Evolutionary conservation across 164 flowering plant species (phyloP).

Genomic region (Macadamia integrifolia): DNA sequence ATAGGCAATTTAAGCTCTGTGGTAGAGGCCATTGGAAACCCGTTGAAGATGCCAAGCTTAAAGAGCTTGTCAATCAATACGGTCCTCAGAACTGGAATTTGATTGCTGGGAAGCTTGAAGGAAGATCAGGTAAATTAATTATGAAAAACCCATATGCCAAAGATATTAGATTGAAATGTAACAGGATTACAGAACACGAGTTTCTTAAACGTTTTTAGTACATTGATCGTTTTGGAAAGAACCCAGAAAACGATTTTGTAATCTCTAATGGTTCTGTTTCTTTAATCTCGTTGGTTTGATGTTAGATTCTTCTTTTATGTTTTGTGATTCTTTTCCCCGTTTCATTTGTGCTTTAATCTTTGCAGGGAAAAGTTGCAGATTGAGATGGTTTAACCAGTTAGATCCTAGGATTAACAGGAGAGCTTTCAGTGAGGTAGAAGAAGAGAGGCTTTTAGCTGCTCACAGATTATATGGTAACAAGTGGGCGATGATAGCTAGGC

Average conservation of each 20-base stretch:
- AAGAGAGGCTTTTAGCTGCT: background rate
- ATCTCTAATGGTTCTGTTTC: no score
- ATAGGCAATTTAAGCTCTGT: constrained; percentile 32
- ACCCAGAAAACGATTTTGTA: no score
- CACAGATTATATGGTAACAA: background rate
- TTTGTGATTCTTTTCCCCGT: background rate
- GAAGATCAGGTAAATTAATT: constrained; percentile 66
- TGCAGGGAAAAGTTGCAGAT: constrained; percentile 2
- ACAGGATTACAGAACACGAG: no score
- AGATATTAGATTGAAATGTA: no score
- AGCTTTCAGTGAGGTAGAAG: background rate
- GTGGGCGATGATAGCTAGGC: background rate
- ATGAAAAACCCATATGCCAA: no score
- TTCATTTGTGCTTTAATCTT: background rate
- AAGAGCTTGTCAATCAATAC: constrained; percentile 54
- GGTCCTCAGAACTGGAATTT: constrained; percentile 93
- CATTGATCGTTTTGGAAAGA: no score
- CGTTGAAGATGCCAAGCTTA: constrained; percentile 65
- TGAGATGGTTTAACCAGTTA: background rate
- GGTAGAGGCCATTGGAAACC: constrained; percentile 82
- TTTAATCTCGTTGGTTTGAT: no score
- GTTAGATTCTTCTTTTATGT: no score
- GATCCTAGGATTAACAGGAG: background rate
- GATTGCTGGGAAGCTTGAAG: constrained; percentile 66
- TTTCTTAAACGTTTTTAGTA: no score